Conservation (phyloP, 768 basidiomycete genomes). For the Boletus rubescentipes region DNA sequence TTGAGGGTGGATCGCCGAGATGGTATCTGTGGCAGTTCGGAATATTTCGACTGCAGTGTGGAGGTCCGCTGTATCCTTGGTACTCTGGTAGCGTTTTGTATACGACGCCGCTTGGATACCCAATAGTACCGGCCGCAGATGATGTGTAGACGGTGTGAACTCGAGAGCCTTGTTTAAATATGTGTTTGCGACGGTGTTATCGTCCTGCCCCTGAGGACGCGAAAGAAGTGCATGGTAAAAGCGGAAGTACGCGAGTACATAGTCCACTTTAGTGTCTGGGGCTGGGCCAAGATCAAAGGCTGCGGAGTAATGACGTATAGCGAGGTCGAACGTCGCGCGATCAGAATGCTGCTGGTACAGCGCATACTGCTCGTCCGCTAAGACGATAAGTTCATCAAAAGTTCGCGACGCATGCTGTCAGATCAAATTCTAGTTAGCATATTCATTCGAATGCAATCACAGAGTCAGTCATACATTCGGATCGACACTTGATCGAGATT, state of each 20-base stretch:
- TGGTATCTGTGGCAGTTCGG: slow-evolving; percentile 3
- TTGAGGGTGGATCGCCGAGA: slow-evolving; percentile 11
- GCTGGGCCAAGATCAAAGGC: slow-evolving; percentile 18
- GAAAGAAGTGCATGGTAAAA: neutral
- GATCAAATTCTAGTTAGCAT: neutral
- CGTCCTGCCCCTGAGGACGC: neutral
- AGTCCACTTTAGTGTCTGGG: neutral
- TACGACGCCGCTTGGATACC: slow-evolving; percentile 11
- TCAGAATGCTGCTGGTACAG: slow-evolving; percentile 9
- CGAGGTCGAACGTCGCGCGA: slow-evolving; percentile 3
- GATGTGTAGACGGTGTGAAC: slow-evolving; percentile 4
- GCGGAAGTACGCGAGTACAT: slow-evolving; percentile 11
- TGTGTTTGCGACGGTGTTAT: neutral
- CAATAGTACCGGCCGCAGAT: slow-evolving; percentile 10
- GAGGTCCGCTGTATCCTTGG: slow-evolving; percentile 14
- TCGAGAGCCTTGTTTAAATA: slow-evolving; percentile 12
- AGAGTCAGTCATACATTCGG: neutral
- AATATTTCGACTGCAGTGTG: slow-evolving; percentile 7
- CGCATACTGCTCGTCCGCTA: slow-evolving; percentile 7
- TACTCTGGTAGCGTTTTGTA: slow-evolving; percentile 9
- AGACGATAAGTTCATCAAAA: slow-evolving; percentile 11
- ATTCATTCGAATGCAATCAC: neutral
- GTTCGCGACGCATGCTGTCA: slow-evolving; percentile 25
- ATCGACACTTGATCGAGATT: neutral
- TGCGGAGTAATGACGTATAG: slow-evolving; percentile 12